Evolutionary conservation across 768 basidiomycete genomes (phyloP), one percentile per base, ranked within the genome.

Genomic region (Chlorophyllum brunneum): DNA sequence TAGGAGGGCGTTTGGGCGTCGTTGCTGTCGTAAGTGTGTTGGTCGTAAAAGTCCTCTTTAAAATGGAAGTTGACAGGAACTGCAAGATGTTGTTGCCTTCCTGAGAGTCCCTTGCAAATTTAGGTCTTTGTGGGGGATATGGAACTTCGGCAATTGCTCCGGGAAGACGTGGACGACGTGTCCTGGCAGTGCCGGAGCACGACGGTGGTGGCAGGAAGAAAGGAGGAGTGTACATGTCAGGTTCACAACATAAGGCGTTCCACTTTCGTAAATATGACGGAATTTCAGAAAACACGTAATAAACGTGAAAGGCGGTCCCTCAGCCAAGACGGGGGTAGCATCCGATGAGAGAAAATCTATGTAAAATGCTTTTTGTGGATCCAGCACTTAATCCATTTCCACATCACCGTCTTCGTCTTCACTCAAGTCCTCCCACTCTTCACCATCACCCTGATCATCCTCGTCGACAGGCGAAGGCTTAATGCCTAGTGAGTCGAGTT

Each of bases 401-500:
- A 81, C 73, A 59, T 85, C 82, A 10, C 68, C 71, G 57, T 79
- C 79, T 0, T 68, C 72, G 57, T 83, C 85, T 26, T 77, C 79
- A 56, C 79, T 80, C 29, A 83, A 81, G 18, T 70, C 77, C 59
- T 85, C 88, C 77, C 82, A 78, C 39, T 84, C 86, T 54, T 82
- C 41, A 24, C 72, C 85, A 4, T 67, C 73, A 10, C 61, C 80
- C 2, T 70, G 80, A 4, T 73, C 80, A 10, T 74, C 78, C 26
- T 68, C 81, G 9, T 78, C 84, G n/a, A 75, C 65, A 0, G 82
- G 75, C 7, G 85, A 85, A 0, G 84, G 67, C 18, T 77, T 69
- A 33, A 95, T 77, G 0, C 91, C 90, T 38, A 82, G 67, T 4
- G 70, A 73, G 42, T 91, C 83, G 51, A 95, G 62, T 55, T 82